Percentiles rank a stretch among this genome's conserved stretches.
phyloP scores from a whole-genome alignment of 2,329 filamentous ascomycete species.

The Bipolaris cookei region DNA sequence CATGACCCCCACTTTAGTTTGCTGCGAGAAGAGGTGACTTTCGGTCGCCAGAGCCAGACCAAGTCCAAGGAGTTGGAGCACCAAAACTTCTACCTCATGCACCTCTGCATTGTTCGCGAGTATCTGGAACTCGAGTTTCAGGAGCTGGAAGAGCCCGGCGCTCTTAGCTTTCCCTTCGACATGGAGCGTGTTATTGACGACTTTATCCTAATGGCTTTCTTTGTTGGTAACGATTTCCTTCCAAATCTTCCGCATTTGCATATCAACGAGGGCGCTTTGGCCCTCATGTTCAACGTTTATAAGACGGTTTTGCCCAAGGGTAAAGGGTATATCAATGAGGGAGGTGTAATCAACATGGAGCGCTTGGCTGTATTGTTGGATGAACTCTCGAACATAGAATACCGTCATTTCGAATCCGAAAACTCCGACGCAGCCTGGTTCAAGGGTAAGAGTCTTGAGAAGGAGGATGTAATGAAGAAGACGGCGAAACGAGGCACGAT shows the following conservation, averaged over 20 bases:
- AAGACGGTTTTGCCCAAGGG: constrained; percentile 86
- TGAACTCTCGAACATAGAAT: constrained; percentile 86
- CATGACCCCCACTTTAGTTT: constrained; percentile 99
- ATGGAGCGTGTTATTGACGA: constrained; percentile 98
- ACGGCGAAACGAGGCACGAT: constrained; percentile 67
- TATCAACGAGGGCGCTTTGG: constrained; percentile 96
- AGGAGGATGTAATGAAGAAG: constrained; percentile 69
- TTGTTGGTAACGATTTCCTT: constrained; percentile 98
- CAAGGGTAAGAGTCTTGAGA: constrained; percentile 79
- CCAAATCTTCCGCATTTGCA: constrained; percentile 95
- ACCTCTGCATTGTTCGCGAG: constrained; percentile 96
- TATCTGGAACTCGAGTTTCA: constrained; percentile 98
- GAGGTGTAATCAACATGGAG: constrained; percentile 86
- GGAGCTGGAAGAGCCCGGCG: constrained; percentile 77
- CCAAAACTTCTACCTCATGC: constrained; percentile 97
- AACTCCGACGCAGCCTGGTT: constrained; percentile 90
- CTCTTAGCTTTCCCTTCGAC: constrained; percentile 80
- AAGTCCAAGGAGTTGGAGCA: constrained; percentile 98
- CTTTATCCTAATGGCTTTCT: constrained; percentile 99
- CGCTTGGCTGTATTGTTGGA: constrained; percentile 79
- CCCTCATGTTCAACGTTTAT: constrained; percentile 97
- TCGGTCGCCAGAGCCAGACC: constrained; percentile 82
- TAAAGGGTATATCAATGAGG: constrained; percentile 95
- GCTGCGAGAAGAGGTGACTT: constrained; percentile 95
- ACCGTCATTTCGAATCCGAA: constrained; percentile 90